These are phyloP conservation scores for Calonectria pseudoturangicola DNA, from an alignment of 2,329 filamentous ascomycete genomes.

Conservation along the genomic window DNA sequence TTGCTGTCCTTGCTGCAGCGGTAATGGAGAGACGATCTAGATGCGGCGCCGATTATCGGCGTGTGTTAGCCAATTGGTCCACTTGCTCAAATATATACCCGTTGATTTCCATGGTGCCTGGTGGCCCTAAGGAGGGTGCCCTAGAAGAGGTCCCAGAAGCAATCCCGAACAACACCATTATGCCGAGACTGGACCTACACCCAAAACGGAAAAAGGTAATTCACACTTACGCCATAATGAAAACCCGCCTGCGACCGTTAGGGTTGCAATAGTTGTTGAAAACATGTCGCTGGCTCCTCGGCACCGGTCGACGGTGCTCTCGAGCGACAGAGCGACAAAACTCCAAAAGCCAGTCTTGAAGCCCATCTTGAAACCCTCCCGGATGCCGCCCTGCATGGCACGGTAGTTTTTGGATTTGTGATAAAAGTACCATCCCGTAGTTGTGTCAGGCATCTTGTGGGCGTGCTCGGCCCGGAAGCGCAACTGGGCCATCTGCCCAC, in stretches of 20 bases:
- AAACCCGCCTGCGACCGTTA: conserved; percentile 90
- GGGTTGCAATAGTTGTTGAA: conserved; percentile 87
- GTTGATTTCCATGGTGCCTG: conserved; percentile 50
- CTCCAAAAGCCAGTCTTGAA: conserved; percentile 82
- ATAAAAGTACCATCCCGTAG: conserved; percentile 97
- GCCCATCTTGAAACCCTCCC: conserved; percentile 86
- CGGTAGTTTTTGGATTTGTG: conserved; percentile 99
- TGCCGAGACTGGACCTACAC: conserved; percentile 21
- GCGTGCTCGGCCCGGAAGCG: conserved; percentile 97
- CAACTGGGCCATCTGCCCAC: conserved; percentile 83
- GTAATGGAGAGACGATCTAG: conserved; percentile 87
- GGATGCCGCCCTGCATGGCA: conserved; percentile 83
- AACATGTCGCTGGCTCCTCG: conserved; percentile 83
- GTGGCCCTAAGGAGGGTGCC: neutral
- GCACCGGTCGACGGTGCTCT: conserved; percentile 88
- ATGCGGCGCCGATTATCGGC: conserved; percentile 56
- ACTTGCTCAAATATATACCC: conserved; percentile 52
- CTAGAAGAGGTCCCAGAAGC: conserved; percentile 16
- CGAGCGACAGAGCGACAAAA: conserved; percentile 84
- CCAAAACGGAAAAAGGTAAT: neutral
- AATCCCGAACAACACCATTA: conserved; percentile 4
- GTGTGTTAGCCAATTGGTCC: conserved; percentile 50
- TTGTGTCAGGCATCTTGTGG: conserved; percentile 89
- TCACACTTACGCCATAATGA: conserved; percentile 84
- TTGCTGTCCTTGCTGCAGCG: conserved; percentile 85